Evolutionary conservation across 805 yeast species (phyloP).

Genomic region (Suhomyces sp.): DNA sequence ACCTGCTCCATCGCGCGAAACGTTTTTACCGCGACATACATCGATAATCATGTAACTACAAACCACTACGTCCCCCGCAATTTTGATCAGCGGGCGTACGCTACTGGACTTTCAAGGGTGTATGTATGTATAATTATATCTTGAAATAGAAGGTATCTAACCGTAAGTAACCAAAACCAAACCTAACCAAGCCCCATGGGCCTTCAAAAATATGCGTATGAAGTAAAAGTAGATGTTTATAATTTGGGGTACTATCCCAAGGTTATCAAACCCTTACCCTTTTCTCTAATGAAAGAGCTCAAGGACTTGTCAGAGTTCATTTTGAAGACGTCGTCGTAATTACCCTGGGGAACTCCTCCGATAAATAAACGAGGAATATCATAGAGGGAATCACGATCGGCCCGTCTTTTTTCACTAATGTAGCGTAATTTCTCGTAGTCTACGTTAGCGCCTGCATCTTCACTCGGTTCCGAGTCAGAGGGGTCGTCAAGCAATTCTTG

Average conservation of each 20-base stretch:
- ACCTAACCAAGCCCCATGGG: not conserved
- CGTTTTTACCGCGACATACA: not conserved
- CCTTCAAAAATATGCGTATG: not conserved
- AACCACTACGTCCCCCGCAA: not conserved
- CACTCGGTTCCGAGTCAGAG: slow-evolving; percentile 7
- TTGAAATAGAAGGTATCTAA: not conserved
- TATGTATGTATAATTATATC: not conserved
- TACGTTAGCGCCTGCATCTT: slow-evolving; percentile 3
- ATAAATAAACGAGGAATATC: slow-evolving; percentile 33
- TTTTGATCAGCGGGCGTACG: not conserved
- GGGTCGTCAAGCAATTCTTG: slow-evolving; percentile 3
- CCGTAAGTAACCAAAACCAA: not conserved
- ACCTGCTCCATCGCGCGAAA: not conserved
- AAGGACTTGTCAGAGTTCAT: slow-evolving; percentile 20
- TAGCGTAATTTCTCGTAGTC: not conserved
- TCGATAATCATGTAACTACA: not conserved
- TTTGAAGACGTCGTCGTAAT: slow-evolving; percentile 21
- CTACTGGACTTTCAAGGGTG: not conserved
- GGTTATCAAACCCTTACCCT: slow-evolving; percentile 28
- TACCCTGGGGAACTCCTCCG: slow-evolving; percentile 32
- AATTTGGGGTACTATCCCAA: slow-evolving; percentile 10
- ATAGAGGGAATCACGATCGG: slow-evolving; percentile 2
- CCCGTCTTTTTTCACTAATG: not conserved
- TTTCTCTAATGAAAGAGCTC: slow-evolving; percentile 18
- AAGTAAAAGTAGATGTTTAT: not conserved